Evolutionary conservation across 139 green algal genomes (phyloP).

Genomic region (Nannochloris sp.): DNA sequence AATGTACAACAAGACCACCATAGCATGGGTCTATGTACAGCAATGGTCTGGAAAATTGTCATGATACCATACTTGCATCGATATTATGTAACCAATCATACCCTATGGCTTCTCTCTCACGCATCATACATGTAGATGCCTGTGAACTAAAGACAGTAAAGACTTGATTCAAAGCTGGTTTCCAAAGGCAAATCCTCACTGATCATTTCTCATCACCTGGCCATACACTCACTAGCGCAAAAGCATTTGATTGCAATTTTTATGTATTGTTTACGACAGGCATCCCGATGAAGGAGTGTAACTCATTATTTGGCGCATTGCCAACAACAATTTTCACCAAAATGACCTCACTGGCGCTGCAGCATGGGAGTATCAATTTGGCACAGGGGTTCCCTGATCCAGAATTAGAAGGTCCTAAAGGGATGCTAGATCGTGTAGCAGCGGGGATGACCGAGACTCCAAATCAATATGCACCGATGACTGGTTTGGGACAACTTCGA

Average conservation of each 20-base stretch:
- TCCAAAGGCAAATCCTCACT: too few species aligned
- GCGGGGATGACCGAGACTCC: not conserved
- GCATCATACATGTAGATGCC: not conserved
- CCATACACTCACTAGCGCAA: too few species aligned
- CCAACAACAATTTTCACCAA: slow-evolving; percentile 48
- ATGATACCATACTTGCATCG: too few species aligned
- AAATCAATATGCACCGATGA: slow-evolving; percentile 56
- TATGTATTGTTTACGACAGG: not conserved
- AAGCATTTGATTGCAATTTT: too few species aligned
- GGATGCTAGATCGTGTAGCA: slow-evolving; percentile 48
- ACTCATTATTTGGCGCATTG: slow-evolving; percentile 16
- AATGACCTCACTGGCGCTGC: slow-evolving; percentile 38
- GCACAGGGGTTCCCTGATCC: slow-evolving; percentile 65
- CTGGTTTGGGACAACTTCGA: slow-evolving; percentile 55
- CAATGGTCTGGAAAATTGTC: too few species aligned
- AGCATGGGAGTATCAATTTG: slow-evolving; percentile 56
- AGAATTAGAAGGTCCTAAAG: slow-evolving; percentile 50
- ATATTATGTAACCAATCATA: not conserved
- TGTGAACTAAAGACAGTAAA: too few species aligned
- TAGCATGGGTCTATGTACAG: too few species aligned
- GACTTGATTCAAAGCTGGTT: too few species aligned
- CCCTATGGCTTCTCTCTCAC: not conserved
- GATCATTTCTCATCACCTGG: too few species aligned
- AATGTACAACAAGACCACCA: too few species aligned
- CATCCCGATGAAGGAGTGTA: slow-evolving; percentile 9